Base-by-base conservation (phyloP, 75 land plant species). In the Sequoia sempervirens region DNA sequence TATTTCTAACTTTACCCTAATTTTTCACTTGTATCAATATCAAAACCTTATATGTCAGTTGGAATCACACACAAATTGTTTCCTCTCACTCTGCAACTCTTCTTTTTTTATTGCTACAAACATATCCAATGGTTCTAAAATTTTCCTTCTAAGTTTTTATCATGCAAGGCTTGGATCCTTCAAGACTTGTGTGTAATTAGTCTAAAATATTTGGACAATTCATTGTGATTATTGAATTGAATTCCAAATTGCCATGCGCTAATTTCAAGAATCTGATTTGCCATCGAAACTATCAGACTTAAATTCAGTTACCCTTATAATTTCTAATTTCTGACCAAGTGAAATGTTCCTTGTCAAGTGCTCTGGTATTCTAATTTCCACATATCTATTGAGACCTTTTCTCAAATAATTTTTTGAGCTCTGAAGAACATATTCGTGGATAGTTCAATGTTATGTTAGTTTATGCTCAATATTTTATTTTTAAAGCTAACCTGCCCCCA, bases 401-500 rank as follows among this genome's bases (percentile, higher is more conserved):
- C 38, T 40, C 45, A n/a, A 75, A 75, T 37, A 40, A 18, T 5
- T 37, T 38, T 75, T 40, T 38, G 45, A 18, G 23, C 15, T 74
- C 41, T 11, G 32, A 74, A 74, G 0, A 75, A 75, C 28, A 75
- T 75, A 18, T 75, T 40, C 38, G 5, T 40, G n/a, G 43, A 75
- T 75, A 38, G 41, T 75, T 38, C 68, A 64, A 64, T 26, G 23
- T 3, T 64, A 64, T 2, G 28, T 6, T 64, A 64, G 28, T 20
- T 23, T 64, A 23, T 64, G 68, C 14, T 23, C 3, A 26, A 23
- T 26, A 64, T 64, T 23, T 26, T 12, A 64, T 64, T 23, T 54
- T 3, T 52, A 79, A 38, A 23, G 79, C 93, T 85, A 58, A 97
- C 99, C 91, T 92, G 83, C 99, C 99, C 53, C 99, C 99, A 13